phyloP scores from a whole-genome alignment of 2,329 filamentous ascomycete species.

The Colletotrichum ledebouriae region DNA sequence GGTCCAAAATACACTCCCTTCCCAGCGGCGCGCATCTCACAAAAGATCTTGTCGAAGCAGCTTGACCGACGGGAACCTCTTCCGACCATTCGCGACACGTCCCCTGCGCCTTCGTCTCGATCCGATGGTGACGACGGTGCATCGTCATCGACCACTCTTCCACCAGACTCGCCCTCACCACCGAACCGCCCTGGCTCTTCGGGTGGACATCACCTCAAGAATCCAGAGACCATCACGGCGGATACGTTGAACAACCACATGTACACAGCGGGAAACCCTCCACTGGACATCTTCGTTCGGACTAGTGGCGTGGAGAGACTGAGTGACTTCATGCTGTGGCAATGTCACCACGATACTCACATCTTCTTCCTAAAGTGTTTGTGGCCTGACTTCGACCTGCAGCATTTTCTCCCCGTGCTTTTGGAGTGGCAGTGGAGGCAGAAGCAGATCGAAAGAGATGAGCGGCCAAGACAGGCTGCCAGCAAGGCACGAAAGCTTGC shows the following conservation, averaged over 20 bases:
- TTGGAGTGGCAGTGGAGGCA: conserved; percentile 87
- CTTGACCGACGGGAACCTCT: conserved; percentile 61
- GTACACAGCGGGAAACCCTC: conserved; percentile 88
- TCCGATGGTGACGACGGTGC: conserved; percentile 62
- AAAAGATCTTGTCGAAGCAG: conserved; percentile 83
- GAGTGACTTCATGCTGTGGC: conserved; percentile 99
- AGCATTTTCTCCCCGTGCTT: conserved; percentile 91
- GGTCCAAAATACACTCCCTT: conserved; percentile 78
- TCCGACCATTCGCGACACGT: conserved; percentile 63
- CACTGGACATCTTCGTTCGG: conserved; percentile 89
- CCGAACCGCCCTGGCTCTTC: conserved; percentile 44
- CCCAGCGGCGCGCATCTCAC: conserved; percentile 87
- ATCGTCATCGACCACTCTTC: conserved; percentile 73
- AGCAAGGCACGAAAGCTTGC: conserved; percentile 34
- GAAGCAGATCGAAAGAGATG: conserved; percentile 69
- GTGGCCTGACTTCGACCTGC: conserved; percentile 97
- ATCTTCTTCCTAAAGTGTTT: conserved; percentile 92
- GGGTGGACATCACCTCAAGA: conserved; percentile 52
- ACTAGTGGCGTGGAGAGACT: conserved; percentile 94
- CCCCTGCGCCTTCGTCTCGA: conserved; percentile 61
- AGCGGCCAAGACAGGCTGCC: conserved; percentile 54
- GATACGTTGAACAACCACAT: conserved; percentile 87
- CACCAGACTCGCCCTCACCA: conserved; percentile 65
- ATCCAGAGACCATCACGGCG: conserved; percentile 88
- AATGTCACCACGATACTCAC: conserved; percentile 92